Evolutionary conservation across 2,329 filamentous ascomycete species (phyloP).

Genomic region (Fragosphaeria purpurea): DNA sequence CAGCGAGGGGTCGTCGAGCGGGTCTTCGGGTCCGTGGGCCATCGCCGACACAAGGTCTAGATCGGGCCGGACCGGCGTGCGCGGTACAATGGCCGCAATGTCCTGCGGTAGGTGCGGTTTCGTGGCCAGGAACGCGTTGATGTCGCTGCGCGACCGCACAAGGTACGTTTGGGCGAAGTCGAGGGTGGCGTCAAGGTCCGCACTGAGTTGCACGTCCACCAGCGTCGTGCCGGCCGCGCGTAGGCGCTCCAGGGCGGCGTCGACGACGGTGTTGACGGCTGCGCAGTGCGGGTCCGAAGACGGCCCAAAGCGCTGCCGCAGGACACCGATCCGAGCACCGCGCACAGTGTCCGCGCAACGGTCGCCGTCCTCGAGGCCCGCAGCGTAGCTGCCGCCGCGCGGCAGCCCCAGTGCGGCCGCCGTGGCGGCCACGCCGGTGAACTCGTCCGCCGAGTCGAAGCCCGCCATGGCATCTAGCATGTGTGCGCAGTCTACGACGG

Average conservation of each 20-base stretch:
- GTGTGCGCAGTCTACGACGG: constrained; percentile 19
- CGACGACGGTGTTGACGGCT: constrained; percentile 17
- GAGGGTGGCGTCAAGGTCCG: not conserved
- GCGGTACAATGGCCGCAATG: not conserved
- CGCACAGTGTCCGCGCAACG: not conserved
- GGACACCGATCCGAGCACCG: constrained; percentile 15
- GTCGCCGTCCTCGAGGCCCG: constrained; percentile 11
- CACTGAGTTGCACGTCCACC: constrained; percentile 17
- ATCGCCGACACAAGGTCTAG: not conserved
- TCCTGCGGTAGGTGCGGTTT: constrained; percentile 19
- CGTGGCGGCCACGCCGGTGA: constrained; percentile 16
- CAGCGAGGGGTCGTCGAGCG: not conserved
- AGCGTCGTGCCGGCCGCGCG: constrained; percentile 14
- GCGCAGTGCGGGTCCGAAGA: constrained; percentile 6
- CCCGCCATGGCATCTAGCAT: constrained; percentile 22
- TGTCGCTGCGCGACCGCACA: constrained; percentile 18
- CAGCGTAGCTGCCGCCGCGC: constrained; percentile 19
- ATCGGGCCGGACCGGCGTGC: not conserved
- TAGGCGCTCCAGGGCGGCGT: constrained; percentile 13
- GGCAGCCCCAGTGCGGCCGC: constrained; percentile 12
- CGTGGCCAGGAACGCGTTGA: constrained; percentile 24
- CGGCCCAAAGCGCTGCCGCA: constrained; percentile 18
- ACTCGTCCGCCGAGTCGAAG: constrained; percentile 18
- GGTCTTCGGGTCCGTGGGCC: not conserved
- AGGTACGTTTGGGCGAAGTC: constrained; percentile 11